Percentiles rank a stretch among this genome's conserved stretches.
These are phyloP conservation scores for Leptomonas seymouri DNA, from an alignment of 208 protist genomes.

Conservation along the genomic window DNA sequence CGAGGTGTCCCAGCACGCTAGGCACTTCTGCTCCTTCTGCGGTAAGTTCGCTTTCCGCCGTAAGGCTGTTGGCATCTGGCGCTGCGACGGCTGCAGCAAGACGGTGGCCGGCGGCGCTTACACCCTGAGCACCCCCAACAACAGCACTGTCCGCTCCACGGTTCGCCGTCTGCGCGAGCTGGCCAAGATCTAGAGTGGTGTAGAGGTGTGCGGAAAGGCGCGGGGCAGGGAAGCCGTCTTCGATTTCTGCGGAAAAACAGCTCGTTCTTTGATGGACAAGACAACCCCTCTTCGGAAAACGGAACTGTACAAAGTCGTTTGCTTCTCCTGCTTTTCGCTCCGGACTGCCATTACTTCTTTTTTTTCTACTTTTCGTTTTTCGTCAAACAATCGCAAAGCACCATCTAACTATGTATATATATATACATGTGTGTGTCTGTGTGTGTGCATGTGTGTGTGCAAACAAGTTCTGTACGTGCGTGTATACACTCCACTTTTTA, in stretches of 20 bases:
- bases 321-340: neutral
- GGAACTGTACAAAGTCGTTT: neutral
- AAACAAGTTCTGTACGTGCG: too few relatives aligned
- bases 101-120: slow-evolving; percentile 98
- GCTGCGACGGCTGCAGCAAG: slow-evolving; percentile 97
- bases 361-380: slow-evolving; percentile 21
- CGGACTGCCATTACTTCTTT: slow-evolving; percentile 10
- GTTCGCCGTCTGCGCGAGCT: slow-evolving; percentile 98
- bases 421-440: too few relatives aligned
- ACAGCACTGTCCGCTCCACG: slow-evolving; percentile 97
- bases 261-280: neutral
- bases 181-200: slow-evolving; percentile 59
- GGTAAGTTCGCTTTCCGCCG: slow-evolving; percentile 98
- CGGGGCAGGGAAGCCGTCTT: slow-evolving; percentile 3
- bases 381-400: neutral
- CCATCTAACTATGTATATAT: too few relatives aligned
- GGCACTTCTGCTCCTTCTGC: slow-evolving; percentile 99
- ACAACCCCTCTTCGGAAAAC: slow-evolving; percentile 1
- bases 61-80: slow-evolving; percentile 99
- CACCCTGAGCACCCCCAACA: slow-evolving; percentile 95
- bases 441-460: too few relatives aligned
- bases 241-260: slow-evolving; percentile 13
- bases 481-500: too few relatives aligned
- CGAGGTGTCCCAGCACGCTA: slow-evolving; percentile 98
- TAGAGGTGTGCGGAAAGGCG: slow-evolving; percentile 14